Evolutionary conservation across 176 grass and related monocot genomes (phyloP), one percentile per base, ranked within the genome.

Genomic region (Aegilops tauschii): DNA sequence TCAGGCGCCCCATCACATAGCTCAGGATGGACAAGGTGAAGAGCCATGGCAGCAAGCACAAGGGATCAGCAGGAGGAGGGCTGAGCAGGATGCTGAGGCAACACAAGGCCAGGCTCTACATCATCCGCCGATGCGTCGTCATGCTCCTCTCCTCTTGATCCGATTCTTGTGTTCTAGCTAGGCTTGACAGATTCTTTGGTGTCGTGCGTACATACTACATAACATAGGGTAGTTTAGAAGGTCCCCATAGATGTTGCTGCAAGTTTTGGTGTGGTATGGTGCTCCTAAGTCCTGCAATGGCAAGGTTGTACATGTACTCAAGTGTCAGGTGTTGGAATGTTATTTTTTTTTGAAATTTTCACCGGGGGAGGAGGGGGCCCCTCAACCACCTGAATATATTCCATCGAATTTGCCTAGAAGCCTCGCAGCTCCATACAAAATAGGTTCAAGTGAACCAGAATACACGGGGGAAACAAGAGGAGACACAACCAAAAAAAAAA

Each of bases 131-230:
- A 76, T 93, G 91, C 71, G 77, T 92, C 40, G 87, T 92, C 84
- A 92, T 92, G 91, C 91, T 92, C 10, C 91, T 92, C 68, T 93
- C 77, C 81, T 76, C 36, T 16, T 62, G n/a, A n/a, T n/a, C n/a
- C n/a, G n/a, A n/a, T n/a, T n/a, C n/a, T n/a, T n/a, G n/a, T n/a
- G n/a, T n/a, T n/a, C n/a, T n/a, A n/a, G n/a, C n/a, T n/a, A 87
- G 89, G 59, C 4, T 66, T 79, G 21, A 86, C 63, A 4, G 1
- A 87, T 84, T 74, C 67, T 84, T 90, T 75, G 27, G 4, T 90
- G 74, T n/a, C 72, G 65, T 32, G 6, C 0, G 14, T 34, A 67
- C 65, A 67, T 67, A 18, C 13, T 17, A 56, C 42, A 42, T 56
- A 56, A 83, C 58, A 90, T 90, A 90, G 73, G 31, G 25, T 90